Conservation (phyloP, 2,329 filamentous ascomycete species). For the Dactylellina cionopaga region DNA sequence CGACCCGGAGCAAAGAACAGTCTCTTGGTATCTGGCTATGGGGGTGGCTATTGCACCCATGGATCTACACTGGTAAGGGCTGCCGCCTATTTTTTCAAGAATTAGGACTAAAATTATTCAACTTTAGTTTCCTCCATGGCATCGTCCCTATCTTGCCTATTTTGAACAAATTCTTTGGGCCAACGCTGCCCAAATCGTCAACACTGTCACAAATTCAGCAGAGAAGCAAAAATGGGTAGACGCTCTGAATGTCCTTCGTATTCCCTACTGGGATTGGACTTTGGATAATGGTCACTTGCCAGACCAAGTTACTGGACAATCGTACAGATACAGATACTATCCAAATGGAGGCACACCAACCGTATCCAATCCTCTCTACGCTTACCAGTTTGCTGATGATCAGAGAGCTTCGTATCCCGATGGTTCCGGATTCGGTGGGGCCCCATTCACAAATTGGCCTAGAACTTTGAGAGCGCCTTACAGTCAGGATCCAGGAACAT, state of each 20-base stretch:
- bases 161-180: constrained; percentile 35
- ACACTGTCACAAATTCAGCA: not conserved
- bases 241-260: constrained; percentile 1
- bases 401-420: constrained; percentile 1
- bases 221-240: not conserved
- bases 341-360: not conserved
- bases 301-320: not conserved
- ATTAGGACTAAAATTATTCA: not conserved
- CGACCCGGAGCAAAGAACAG: not conserved
- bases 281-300: constrained; percentile 9
- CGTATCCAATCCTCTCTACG: constrained; percentile 16
- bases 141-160: constrained; percentile 78
- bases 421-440: not conserved
- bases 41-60: constrained; percentile 33
- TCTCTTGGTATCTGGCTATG: not conserved
- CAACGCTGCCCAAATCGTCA: constrained; percentile 10
- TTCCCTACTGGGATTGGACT: constrained; percentile 51
- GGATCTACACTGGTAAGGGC: constrained; percentile 27
- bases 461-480: constrained; percentile 8
- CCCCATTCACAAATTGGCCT: not conserved
- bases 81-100: not conserved
- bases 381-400: constrained; percentile 2
- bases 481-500: not conserved
- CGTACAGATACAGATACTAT: constrained; percentile 9
- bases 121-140: constrained; percentile 79